Evolutionary conservation across 257 asterid species (phyloP).

Genomic region (Dorcoceras hygrometricum): DNA sequence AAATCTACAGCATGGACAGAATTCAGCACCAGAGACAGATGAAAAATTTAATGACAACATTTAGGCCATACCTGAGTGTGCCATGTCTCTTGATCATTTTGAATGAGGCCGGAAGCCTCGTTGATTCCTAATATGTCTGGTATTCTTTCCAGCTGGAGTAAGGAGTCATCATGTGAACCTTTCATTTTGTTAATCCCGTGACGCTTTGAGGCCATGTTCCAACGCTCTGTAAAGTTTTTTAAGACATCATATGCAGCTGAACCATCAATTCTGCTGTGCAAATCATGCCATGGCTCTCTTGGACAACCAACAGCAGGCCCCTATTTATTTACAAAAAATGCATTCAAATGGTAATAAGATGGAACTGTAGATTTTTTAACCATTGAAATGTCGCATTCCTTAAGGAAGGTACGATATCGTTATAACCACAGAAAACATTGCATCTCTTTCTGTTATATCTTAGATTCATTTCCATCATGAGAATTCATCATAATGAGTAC

Average conservation of each 20-base stretch:
- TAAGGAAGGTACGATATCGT: too few relatives aligned
- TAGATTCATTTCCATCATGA: too few relatives aligned
- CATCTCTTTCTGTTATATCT: not conserved
- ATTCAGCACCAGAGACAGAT: constrained; percentile 19
- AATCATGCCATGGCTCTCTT: constrained; percentile 94
- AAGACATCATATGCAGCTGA: constrained; percentile 88
- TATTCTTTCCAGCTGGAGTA: constrained; percentile 67
- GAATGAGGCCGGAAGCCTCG: constrained; percentile 36
- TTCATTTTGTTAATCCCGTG: constrained; percentile 57
- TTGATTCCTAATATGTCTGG: constrained; percentile 55
- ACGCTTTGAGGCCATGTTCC: constrained; percentile 67
- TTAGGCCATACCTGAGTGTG: constrained; percentile 63
- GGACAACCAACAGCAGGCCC: constrained; percentile 70
- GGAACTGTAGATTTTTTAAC: not conserved
- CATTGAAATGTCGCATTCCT: not conserved
- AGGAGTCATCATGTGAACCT: constrained; percentile 56
- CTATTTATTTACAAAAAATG: constrained; percentile 28
- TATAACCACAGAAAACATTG: not conserved
- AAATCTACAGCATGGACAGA: constrained; percentile 41
- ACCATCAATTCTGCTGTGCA: constrained; percentile 76
- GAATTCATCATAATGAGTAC: not conserved
- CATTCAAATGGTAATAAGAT: constrained; percentile 2
- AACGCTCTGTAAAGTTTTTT: constrained; percentile 81
- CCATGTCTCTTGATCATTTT: constrained; percentile 68
- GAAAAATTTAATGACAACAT: not conserved